Conservation (phyloP, 169 alveolate genomes). For the Eimeria mitis region DNA sequence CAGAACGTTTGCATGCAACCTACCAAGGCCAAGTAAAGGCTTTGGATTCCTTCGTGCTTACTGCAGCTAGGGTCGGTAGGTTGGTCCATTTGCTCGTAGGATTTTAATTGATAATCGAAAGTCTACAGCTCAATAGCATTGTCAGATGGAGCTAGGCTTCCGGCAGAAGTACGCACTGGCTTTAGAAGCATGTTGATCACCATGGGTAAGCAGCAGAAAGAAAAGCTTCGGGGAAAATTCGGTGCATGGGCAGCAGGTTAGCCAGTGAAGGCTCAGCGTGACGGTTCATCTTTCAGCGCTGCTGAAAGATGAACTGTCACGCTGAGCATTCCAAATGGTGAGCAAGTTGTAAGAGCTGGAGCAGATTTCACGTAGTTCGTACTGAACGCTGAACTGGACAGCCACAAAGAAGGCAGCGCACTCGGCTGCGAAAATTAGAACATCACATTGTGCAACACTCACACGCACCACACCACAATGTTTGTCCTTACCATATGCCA, state of each 20-base stretch:
- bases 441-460: background rate
- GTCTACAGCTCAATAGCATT: background rate
- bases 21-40: too few species aligned
- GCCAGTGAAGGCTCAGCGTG: background rate
- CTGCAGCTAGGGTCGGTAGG: constrained; percentile 9
- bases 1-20: too few species aligned
- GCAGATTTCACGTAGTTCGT: background rate
- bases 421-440: background rate
- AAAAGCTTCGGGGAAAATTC: background rate
- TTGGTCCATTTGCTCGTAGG: background rate
- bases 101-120: background rate
- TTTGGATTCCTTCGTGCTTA: background rate
- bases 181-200: background rate
- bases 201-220: background rate
- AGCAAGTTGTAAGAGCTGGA: background rate
- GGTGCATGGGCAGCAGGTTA: background rate
- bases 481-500: background rate
- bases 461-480: background rate
- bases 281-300: background rate
- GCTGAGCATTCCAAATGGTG: too few species aligned
- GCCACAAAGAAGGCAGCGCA: background rate
- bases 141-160: background rate
- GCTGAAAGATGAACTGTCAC: background rate
- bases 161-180: background rate
- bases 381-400: background rate